Percentiles rank a stretch among this genome's conserved stretches.
These are phyloP conservation scores for Cladosporium austrohemisphaericum DNA, from an alignment of 2,329 filamentous ascomycete species.

Conservation along the genomic window DNA sequence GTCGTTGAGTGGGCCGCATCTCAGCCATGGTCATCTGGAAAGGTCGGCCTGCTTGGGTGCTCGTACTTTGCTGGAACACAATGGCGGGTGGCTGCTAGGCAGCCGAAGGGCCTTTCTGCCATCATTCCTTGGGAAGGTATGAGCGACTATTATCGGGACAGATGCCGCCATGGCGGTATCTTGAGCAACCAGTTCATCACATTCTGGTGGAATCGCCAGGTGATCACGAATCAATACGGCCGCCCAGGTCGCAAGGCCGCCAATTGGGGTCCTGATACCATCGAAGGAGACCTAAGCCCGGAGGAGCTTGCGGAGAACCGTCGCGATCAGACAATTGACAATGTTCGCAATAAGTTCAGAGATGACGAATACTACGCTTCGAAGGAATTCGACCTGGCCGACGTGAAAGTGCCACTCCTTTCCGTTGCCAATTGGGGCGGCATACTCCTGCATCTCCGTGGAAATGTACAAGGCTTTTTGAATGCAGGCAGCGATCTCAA, in stretches of 20 bases:
- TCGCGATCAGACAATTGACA: conserved; percentile 39
- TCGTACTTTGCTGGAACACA: conserved; percentile 42
- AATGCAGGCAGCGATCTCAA: conserved; percentile 64
- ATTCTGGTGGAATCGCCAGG: conserved; percentile 66
- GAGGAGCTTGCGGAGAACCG: conserved; percentile 51
- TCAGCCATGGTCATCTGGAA: conserved; percentile 44
- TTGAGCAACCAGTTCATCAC: conserved; percentile 43
- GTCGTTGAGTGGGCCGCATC: conserved; percentile 40
- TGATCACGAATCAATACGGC: conserved; percentile 67
- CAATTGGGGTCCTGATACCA: conserved; percentile 52
- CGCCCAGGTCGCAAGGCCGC: conserved; percentile 39
- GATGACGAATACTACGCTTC: conserved; percentile 63
- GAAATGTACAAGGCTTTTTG: conserved; percentile 63
- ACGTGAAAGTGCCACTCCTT: conserved; percentile 65
- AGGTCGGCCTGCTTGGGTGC: conserved; percentile 43
- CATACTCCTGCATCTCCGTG: conserved; percentile 64
- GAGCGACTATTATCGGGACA: conserved; percentile 45
- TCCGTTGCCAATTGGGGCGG: conserved; percentile 69
- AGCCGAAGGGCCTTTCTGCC: conserved; percentile 40
- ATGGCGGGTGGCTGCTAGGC: conserved; percentile 38
- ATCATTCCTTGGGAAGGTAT: conserved; percentile 47
- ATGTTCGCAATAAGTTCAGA: conserved; percentile 52
- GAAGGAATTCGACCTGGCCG: conserved; percentile 61
- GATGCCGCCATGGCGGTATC: conserved; percentile 43
- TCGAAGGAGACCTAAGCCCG: conserved; percentile 56